Conservation (phyloP, 2,329 filamentous ascomycete species). For the Cercospora zeina region DNA sequence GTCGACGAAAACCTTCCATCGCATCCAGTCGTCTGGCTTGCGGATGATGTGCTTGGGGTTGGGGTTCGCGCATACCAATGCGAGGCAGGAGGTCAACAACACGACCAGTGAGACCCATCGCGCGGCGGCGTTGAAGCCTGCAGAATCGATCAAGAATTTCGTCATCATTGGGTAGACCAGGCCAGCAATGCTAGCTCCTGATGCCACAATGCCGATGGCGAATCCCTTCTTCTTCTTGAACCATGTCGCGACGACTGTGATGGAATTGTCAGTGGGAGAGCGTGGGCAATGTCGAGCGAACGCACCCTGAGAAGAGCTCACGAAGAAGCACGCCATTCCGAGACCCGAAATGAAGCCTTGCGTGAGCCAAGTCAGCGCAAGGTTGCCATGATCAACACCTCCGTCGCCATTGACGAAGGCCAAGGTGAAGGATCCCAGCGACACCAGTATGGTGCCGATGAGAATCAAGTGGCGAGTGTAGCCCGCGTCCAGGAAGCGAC, state of each 20-base stretch:
- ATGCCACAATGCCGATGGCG: slow-evolving; percentile 54
- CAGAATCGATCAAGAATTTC: slow-evolving; percentile 45
- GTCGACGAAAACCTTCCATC: slow-evolving; percentile 45
- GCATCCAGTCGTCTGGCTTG: slow-evolving; percentile 44
- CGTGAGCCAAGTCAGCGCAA: slow-evolving; percentile 49
- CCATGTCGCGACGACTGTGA: slow-evolving; percentile 52
- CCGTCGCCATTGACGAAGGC: slow-evolving; percentile 47
- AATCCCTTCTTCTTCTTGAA: slow-evolving; percentile 51
- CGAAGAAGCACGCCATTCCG: slow-evolving; percentile 57
- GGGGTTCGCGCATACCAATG: slow-evolving; percentile 47
- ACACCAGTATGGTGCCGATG: slow-evolving; percentile 47
- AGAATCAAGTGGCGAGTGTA: slow-evolving; percentile 45
- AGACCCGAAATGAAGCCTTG: slow-evolving; percentile 52
- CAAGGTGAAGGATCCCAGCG: slow-evolving; percentile 50
- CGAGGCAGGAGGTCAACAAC: slow-evolving; percentile 44
- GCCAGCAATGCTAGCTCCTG: slow-evolving; percentile 49
- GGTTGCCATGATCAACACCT: slow-evolving; percentile 42
- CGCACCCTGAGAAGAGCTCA: slow-evolving; percentile 51
- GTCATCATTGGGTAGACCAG: slow-evolving; percentile 51
- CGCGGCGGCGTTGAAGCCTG: slow-evolving; percentile 51
- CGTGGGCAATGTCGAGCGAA: no score
- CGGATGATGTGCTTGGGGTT: slow-evolving; percentile 47
- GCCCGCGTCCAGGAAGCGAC: slow-evolving; percentile 52
- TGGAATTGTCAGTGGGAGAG: slow-evolving; percentile 7
- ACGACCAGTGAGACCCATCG: slow-evolving; percentile 48